Evolutionary conservation across 768 basidiomycete species (phyloP).

Genomic region (Leccinum pellstonianum): DNA sequence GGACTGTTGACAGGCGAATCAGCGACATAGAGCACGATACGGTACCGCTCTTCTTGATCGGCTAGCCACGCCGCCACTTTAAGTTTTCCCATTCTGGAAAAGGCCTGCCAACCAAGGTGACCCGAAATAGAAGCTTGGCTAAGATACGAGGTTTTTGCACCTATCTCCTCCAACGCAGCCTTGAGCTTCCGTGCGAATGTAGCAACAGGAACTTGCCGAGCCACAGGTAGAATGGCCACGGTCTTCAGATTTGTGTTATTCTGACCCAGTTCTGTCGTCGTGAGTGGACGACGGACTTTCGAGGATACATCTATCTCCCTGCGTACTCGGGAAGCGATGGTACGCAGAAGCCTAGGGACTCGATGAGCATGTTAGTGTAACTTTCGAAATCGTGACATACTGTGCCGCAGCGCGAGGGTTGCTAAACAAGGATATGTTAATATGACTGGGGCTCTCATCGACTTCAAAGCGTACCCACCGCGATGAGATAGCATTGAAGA

Average conservation of each 20-base stretch:
- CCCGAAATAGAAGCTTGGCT: conserved; percentile 92
- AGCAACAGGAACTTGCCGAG: conserved; percentile 84
- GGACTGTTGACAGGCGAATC: conserved; percentile 93
- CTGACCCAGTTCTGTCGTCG: conserved; percentile 60
- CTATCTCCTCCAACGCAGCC: conserved; percentile 84
- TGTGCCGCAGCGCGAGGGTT: conserved; percentile 85
- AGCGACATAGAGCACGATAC: conserved; percentile 93
- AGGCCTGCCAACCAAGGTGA: conserved; percentile 92
- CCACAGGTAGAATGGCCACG: conserved; percentile 86
- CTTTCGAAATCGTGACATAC: conserved; percentile 38
- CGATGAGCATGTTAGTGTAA: conserved; percentile 1
- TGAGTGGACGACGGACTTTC: conserved; percentile 48
- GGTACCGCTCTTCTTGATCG: conserved; percentile 90
- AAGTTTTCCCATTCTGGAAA: conserved; percentile 94
- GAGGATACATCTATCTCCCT: conserved; percentile 72
- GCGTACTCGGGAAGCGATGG: conserved; percentile 91
- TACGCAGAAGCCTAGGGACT: conserved; percentile 61
- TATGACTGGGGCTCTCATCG: not conserved
- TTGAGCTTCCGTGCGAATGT: conserved; percentile 89
- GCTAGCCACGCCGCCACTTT: conserved; percentile 93
- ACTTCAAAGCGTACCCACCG: conserved; percentile 43
- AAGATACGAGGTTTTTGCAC: conserved; percentile 89
- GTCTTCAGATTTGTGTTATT: conserved; percentile 92
- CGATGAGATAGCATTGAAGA: conserved; percentile 96
- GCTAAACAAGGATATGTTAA: conserved; percentile 35